Evolutionary conservation across 2,329 filamentous ascomycete genomes (phyloP), one percentile per base, ranked within the genome.

Genomic region (Aspergillus sp.): DNA sequence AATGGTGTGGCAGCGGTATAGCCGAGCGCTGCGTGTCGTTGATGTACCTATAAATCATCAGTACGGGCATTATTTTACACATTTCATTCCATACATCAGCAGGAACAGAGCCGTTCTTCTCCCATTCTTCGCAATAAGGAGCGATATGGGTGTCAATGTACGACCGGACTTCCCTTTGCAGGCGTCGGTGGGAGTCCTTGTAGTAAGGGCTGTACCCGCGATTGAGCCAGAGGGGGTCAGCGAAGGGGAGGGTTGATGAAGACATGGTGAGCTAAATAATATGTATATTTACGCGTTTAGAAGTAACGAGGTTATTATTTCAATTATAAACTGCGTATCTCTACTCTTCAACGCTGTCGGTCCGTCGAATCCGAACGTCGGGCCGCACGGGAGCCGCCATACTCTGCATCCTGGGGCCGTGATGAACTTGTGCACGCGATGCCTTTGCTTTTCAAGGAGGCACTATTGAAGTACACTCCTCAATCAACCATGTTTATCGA

Each of bases 51-150:
- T 7, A 15, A 1, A 14, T 44, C 1, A 9, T 44, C 2, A 17
- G 8, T 3, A 9, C 6, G 14, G 21, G 15, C 8, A n/a, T 31
- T 11, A 8, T n/a, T 3, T 44, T 37, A 15, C 25, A 9, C 41
- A 47, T 60, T 58, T 14, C 3, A 19, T 11, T 17, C 1, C 45
- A 37, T 37, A 70, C 69, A 52, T 71, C 70, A 0, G 63, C 60
- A 5, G 68, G 68, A 1, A 69, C 62, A 39, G 52, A 52, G 0
- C 62, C 66, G 7, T 66, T 37, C 17, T 64, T 62, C 45, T 70
- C 67, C 67, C 67, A 70, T 43, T 68, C 58, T 21, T 65, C 67
- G 27, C 63, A 67, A 25, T 63, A 66, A 1, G 68, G 68, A 1
- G 55, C 33, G 17, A 70, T 68, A 12, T 68, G 33, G 2, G 54